Percentiles rank a stretch among this genome's conserved stretches.
Evolutionary conservation across 176 grass and related monocot genomes (phyloP).

Genomic region (Avena eriantha): DNA sequence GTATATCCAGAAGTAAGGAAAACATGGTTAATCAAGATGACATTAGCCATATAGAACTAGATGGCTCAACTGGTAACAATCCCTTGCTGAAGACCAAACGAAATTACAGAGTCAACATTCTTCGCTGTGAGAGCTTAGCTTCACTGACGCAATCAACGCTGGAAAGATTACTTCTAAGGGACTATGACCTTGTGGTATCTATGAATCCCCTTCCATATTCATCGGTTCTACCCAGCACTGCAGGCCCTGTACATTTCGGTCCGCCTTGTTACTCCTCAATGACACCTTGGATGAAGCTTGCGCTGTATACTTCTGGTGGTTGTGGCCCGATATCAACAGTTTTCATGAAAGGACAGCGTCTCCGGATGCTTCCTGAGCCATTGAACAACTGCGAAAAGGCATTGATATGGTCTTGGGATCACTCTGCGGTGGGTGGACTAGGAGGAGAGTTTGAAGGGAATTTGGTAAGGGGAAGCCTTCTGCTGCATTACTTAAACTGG

Average conservation of each 20-base stretch:
- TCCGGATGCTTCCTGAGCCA: conserved; percentile 79
- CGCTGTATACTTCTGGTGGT: conserved; percentile 66
- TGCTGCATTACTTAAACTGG: conserved; percentile 85
- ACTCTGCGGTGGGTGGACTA: conserved; percentile 64
- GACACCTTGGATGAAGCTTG: conserved; percentile 98
- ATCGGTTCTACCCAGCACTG: conserved; percentile 65
- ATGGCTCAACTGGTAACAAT: conserved; percentile 31
- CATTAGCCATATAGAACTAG: neutral
- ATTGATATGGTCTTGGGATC: conserved; percentile 93
- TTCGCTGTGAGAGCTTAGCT: conserved; percentile 92
- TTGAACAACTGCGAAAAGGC: conserved; percentile 83
- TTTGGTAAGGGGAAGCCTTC: conserved; percentile 77
- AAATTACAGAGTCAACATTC: conserved; percentile 87
- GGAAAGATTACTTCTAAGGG: conserved; percentile 80
- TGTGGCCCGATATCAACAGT: conserved; percentile 83
- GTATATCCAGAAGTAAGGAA: conserved; percentile 29
- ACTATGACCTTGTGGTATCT: conserved; percentile 91
- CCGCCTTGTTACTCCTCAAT: conserved; percentile 92
- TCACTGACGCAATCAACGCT: conserved; percentile 70
- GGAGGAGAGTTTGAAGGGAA: conserved; percentile 82
- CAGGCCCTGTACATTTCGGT: conserved; percentile 83
- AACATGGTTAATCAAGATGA: conserved; percentile 19
- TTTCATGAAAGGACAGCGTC: conserved; percentile 89
- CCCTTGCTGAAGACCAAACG: conserved; percentile 58
- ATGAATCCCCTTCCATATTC: conserved; percentile 88